Conservation (phyloP, 2,329 filamentous ascomycete genomes). For the Sclerotinia trifoliorum region DNA sequence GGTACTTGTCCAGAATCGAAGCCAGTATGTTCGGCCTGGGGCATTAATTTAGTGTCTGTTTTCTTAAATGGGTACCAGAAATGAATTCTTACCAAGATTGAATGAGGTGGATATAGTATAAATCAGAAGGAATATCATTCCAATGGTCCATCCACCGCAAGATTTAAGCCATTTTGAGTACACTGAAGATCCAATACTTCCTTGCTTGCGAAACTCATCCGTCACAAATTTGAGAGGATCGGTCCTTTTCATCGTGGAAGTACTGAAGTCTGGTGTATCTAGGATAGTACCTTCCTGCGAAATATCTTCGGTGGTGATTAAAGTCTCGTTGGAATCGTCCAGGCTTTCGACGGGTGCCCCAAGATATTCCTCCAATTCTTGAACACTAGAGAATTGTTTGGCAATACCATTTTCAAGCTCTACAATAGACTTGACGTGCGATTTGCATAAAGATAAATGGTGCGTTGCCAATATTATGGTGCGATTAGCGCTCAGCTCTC, state of each 20-base stretch:
- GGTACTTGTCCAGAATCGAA: slow-evolving; percentile 20
- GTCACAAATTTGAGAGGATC: slow-evolving; percentile 19
- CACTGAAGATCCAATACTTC: slow-evolving; percentile 20
- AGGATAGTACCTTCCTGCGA: background rate
- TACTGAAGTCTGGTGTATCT: background rate
- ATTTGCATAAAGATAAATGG: slow-evolving; percentile 67
- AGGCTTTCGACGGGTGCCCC: slow-evolving; percentile 12
- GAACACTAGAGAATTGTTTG: slow-evolving; percentile 18
- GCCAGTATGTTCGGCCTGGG: slow-evolving; percentile 22
- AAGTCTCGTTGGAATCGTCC: slow-evolving; percentile 13
- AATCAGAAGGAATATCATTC: slow-evolving; percentile 10
- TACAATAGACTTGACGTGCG: slow-evolving; percentile 69
- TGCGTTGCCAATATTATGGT: slow-evolving; percentile 79
- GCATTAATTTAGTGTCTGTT: background rate
- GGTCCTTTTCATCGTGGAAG: background rate
- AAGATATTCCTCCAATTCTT: slow-evolving; percentile 22
- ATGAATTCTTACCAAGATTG: background rate
- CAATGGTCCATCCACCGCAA: slow-evolving; percentile 19
- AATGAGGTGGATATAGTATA: slow-evolving; percentile 3
- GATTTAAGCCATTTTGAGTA: slow-evolving; percentile 20
- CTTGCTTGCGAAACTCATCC: slow-evolving; percentile 21
- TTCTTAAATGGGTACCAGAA: background rate
- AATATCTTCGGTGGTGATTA: background rate
- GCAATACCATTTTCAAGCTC: slow-evolving; percentile 45
- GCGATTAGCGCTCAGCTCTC: slow-evolving; percentile 63